Evolutionary conservation across 1,139 yeast genomes (phyloP).

Genomic region (Candida tetrigidarum): DNA sequence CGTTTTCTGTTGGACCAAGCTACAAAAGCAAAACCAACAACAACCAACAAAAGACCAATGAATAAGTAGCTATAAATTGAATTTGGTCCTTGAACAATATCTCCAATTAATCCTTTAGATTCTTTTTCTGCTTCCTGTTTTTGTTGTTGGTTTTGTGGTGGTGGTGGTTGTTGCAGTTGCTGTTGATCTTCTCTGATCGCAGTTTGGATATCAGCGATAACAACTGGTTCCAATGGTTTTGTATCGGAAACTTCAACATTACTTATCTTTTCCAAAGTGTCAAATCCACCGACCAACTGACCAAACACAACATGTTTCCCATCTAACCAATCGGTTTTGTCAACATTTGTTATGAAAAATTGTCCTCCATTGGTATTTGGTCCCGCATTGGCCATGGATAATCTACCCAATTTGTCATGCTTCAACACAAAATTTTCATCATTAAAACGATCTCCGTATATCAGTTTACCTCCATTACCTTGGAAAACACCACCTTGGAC

Average conservation of each 20-base stretch:
- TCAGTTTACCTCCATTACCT: constrained; percentile 38
- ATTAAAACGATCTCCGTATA: constrained; percentile 34
- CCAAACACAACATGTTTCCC: constrained; percentile 65
- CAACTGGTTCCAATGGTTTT: constrained; percentile 40
- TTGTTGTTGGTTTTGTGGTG: constrained; percentile 6
- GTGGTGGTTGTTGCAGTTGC: not conserved
- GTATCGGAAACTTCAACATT: constrained; percentile 37
- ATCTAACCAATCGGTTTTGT: constrained; percentile 43
- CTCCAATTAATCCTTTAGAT: constrained; percentile 13
- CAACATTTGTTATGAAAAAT: constrained; percentile 42
- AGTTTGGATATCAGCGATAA: constrained; percentile 26
- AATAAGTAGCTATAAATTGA: constrained; percentile 20
- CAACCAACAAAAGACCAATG: constrained; percentile 22
- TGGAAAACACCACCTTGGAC: constrained; percentile 45
- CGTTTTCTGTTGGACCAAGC: constrained; percentile 20
- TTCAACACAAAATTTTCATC: constrained; percentile 42
- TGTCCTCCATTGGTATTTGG: constrained; percentile 47
- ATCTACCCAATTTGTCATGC: constrained; percentile 42
- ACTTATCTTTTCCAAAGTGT: constrained; percentile 43
- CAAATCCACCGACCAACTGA: constrained; percentile 47
- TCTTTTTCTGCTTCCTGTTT: constrained; percentile 12
- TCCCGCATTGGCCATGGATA: constrained; percentile 50
- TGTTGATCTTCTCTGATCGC: constrained; percentile 6
- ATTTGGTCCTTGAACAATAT: constrained; percentile 15
- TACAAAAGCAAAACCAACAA: constrained; percentile 20